A percentile compares a stretch with the other conserved stretches of the same genome.
Evolutionary conservation across 176 grass and related monocot genomes (phyloP).

Genomic region (Ananas comosus): DNA sequence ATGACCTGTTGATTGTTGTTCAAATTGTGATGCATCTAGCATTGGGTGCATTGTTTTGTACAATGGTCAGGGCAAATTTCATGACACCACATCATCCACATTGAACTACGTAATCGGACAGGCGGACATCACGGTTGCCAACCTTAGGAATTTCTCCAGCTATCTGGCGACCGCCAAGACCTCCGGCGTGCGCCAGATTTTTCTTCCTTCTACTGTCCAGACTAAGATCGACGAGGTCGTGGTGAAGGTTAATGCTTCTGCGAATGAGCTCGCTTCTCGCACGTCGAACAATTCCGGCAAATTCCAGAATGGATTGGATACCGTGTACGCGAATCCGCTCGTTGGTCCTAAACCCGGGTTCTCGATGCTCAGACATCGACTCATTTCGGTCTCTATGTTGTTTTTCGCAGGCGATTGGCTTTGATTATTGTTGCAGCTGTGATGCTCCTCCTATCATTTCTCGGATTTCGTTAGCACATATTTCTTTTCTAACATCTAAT

Average conservation of each 20-base stretch:
- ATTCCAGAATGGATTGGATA: conserved; percentile 39
- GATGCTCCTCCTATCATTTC: conserved; percentile 41
- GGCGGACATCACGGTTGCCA: conserved; percentile 37
- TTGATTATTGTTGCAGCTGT: conserved; percentile 44
- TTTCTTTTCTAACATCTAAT: background rate
- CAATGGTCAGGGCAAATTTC: conserved; percentile 50
- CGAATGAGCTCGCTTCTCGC: conserved; percentile 34
- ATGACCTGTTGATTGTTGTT: background rate
- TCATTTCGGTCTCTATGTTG: background rate
- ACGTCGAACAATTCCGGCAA: conserved; percentile 48
- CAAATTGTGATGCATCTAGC: conserved; percentile 19
- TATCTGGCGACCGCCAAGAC: conserved; percentile 51
- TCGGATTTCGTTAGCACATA: conserved; percentile 64
- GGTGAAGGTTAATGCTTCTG: conserved; percentile 11
- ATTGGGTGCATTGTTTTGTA: conserved; percentile 59
- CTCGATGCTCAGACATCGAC: background rate
- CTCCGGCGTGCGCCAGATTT: conserved; percentile 11
- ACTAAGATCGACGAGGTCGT: conserved; percentile 37
- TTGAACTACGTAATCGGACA: conserved; percentile 52
- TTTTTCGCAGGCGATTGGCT: conserved; percentile 40
- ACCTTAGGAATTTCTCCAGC: conserved; percentile 36
- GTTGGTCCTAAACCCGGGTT: background rate
- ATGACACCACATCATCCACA: conserved; percentile 44
- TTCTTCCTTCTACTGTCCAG: conserved; percentile 20
- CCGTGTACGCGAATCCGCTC: conserved; percentile 23